Percentiles rank a stretch among this genome's conserved stretches.
phyloP scores from a whole-genome alignment of 2,329 filamentous ascomycete genomes.

The Dothideomycetes sp. region DNA sequence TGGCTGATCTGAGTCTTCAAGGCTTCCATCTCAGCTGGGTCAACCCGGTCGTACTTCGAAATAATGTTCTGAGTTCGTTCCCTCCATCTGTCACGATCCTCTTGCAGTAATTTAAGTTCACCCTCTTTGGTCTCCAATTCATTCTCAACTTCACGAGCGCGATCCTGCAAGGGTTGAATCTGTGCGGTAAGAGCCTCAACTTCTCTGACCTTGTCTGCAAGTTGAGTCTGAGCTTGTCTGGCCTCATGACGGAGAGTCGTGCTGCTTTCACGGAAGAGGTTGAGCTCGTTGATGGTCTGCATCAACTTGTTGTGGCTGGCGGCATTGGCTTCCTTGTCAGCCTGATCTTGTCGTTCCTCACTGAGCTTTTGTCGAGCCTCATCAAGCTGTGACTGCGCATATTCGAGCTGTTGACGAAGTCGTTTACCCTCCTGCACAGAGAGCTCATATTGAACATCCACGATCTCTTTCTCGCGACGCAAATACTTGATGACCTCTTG shows the following conservation, averaged over 20 bases:
- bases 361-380: conserved; percentile 81
- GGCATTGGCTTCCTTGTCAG: conserved; percentile 61
- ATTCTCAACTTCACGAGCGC: conserved; percentile 71
- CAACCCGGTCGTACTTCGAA: conserved; percentile 89
- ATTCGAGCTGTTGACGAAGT: conserved; percentile 80
- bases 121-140: conserved; percentile 72
- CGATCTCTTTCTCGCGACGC: conserved; percentile 90
- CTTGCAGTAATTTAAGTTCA: conserved; percentile 77
- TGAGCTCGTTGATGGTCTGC: conserved; percentile 90
- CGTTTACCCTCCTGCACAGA: conserved; percentile 81
- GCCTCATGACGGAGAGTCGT: conserved; percentile 81
- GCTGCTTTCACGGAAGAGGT: conserved; percentile 90
- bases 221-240: conserved; percentile 62
- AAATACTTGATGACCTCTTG: conserved; percentile 88
- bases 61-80: conserved; percentile 93
- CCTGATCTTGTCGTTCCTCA: conserved; percentile 69
- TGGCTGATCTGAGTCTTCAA: conserved; percentile 65
- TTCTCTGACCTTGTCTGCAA: conserved; percentile 62
- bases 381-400: conserved; percentile 77
- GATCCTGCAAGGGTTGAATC: conserved; percentile 72
- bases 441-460: conserved; percentile 91
- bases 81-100: conserved; percentile 90
- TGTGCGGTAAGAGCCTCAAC: conserved; percentile 63
- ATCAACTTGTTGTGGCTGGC: conserved; percentile 82
- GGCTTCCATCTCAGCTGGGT: conserved; percentile 83